Percentiles rank a stretch among this genome's conserved stretches.
These are phyloP conservation scores for Sporothrix brasiliensis DNA, from an alignment of 2,329 filamentous ascomycete genomes.

Conservation along the genomic window DNA sequence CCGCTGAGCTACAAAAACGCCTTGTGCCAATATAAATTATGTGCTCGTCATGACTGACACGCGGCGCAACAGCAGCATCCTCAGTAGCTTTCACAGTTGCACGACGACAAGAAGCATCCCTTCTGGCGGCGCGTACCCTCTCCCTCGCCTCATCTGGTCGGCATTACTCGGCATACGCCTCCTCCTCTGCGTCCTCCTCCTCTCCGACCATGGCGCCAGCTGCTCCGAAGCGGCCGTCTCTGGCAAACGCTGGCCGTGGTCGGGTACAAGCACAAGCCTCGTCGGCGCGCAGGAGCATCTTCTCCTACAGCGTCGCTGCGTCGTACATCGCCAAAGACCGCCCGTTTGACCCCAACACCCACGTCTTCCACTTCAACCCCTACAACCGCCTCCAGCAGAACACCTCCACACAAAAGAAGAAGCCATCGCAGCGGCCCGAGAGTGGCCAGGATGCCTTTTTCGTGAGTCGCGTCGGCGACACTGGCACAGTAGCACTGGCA, in stretches of 20 bases:
- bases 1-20: neutral
- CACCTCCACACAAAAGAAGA: conserved; percentile 50
- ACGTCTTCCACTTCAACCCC: conserved; percentile 73
- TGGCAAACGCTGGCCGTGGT: neutral
- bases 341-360: conserved; percentile 66
- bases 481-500: conserved; percentile 75
- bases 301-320: conserved; percentile 72
- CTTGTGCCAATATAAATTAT: neutral
- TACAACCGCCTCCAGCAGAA: conserved; percentile 60
- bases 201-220: conserved; percentile 16
- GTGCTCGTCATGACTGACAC: neutral
- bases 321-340: conserved; percentile 75
- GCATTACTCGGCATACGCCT: neutral
- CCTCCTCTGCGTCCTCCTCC: neutral
- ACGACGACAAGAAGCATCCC: conserved; percentile 2
- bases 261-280: conserved; percentile 3
- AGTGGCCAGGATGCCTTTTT: conserved; percentile 98
- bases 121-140: neutral
- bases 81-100: neutral
- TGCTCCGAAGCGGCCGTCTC: conserved; percentile 13
- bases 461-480: conserved; percentile 74
- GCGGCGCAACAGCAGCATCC: conserved; percentile 16
- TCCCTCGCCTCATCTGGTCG: neutral
- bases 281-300: conserved; percentile 38
- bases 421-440: conserved; percentile 60